phyloP scores from a whole-genome alignment of 2,329 filamentous ascomycete species.

The Microcyclospora pomicola region DNA sequence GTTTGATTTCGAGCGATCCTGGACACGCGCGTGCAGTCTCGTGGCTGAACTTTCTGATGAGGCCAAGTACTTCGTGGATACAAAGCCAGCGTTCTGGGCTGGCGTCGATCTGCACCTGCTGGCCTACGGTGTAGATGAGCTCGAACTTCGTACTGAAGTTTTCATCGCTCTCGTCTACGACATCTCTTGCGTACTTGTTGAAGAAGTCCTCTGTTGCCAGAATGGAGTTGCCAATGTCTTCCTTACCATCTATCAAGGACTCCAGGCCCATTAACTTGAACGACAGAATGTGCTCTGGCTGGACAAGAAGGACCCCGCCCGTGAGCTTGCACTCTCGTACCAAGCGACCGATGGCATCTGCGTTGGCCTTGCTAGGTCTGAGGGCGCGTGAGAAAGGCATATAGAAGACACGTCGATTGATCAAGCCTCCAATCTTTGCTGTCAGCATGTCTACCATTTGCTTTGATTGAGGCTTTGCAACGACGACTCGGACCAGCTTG shows the following conservation, averaged over 20 bases:
- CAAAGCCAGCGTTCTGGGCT: conserved; percentile 28
- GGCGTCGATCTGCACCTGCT: conserved; percentile 26
- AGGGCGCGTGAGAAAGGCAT: conserved; percentile 45
- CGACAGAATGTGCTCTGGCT: conserved; percentile 52
- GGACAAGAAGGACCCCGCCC: conserved; percentile 43
- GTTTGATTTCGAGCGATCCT: no score
- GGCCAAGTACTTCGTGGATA: conserved; percentile 11
- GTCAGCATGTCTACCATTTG: conserved; percentile 46
- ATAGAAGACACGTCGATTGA: conserved; percentile 41
- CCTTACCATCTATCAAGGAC: no score
- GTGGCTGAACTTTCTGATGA: no score
- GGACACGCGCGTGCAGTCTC: no score
- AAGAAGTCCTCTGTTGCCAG: conserved; percentile 17
- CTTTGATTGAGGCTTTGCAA: conserved; percentile 42
- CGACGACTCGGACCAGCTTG: conserved; percentile 39
- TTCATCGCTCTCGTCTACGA: conserved; percentile 48
- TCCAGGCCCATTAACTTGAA: conserved; percentile 24
- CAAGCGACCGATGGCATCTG: conserved; percentile 22
- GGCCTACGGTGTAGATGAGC: conserved; percentile 32
- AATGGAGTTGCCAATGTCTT: no score
- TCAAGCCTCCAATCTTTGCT: conserved; percentile 39
- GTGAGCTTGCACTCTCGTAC: conserved; percentile 23
- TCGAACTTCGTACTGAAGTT: conserved; percentile 29
- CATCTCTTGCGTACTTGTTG: conserved; percentile 38
- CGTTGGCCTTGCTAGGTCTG: conserved; percentile 23